Evolutionary conservation across 495 filamentous ascomycete species (phyloP).

Genomic region (Tuber aestivum): DNA sequence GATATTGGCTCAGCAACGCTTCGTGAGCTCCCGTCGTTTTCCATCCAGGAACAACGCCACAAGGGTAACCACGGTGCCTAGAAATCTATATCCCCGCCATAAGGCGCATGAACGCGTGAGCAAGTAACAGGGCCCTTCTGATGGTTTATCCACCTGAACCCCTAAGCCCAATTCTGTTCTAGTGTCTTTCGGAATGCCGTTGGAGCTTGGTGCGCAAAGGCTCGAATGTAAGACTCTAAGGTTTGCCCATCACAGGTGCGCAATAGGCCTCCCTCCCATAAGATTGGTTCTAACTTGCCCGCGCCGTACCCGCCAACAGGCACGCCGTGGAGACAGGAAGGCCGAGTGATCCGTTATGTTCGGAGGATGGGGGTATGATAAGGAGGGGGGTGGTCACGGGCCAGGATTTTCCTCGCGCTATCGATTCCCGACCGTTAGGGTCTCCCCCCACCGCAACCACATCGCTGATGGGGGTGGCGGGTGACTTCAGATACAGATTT

Average conservation of each 20-base stretch:
- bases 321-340: background rate
- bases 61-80: background rate
- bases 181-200: background rate
- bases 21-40: background rate
- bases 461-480: background rate
- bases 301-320: background rate
- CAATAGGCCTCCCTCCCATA: background rate
- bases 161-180: background rate
- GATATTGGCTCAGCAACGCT: background rate
- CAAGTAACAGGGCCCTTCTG: background rate
- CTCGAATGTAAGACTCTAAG: background rate
- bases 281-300: background rate
- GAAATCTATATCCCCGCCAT: background rate
- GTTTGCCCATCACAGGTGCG: background rate
- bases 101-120: background rate
- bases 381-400: background rate
- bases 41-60: background rate
- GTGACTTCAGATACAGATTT: background rate
- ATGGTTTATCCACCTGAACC: background rate
- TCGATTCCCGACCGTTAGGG: background rate
- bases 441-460: background rate
- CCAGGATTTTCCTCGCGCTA: background rate
- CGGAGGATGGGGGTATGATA: background rate
- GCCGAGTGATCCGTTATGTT: slow-evolving; percentile 4
- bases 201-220: background rate